phyloP scores from a whole-genome alignment of 1,284 basidiomycete genomes.

The Flammula alnicola region DNA sequence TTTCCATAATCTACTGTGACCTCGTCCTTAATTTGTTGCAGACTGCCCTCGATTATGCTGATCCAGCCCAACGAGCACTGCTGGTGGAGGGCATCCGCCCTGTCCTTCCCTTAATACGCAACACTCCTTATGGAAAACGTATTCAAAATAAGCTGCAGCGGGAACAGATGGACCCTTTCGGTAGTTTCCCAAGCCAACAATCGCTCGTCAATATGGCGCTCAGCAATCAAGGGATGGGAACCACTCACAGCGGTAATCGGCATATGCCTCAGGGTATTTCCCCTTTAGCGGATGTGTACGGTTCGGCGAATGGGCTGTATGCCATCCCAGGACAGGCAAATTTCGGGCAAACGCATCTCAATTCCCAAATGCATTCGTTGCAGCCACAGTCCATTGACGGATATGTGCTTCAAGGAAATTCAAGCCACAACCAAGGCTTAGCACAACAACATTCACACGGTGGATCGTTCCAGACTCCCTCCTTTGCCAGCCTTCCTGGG shows the following conservation, averaged over 20 bases:
- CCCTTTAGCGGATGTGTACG: slow-evolving; percentile 72
- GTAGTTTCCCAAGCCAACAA: slow-evolving; percentile 62
- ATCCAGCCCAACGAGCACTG: slow-evolving; percentile 81
- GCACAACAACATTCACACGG: slow-evolving; percentile 52
- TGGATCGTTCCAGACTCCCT: slow-evolving; percentile 57
- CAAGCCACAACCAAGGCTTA: slow-evolving; percentile 62
- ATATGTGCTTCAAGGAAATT: slow-evolving; percentile 76
- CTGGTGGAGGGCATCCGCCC: slow-evolving; percentile 96
- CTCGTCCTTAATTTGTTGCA: slow-evolving; percentile 38
- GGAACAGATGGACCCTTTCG: slow-evolving; percentile 80
- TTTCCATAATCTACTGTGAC: slow-evolving; percentile 2
- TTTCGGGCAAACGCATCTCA: slow-evolving; percentile 56
- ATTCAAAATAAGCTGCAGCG: slow-evolving; percentile 97
- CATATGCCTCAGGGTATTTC: slow-evolving; percentile 62
- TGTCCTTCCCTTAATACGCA: slow-evolving; percentile 94
- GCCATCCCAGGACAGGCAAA: slow-evolving; percentile 49
- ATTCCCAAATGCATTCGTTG: slow-evolving; percentile 59
- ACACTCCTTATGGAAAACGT: slow-evolving; percentile 97
- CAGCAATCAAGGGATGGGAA: slow-evolving; percentile 57
- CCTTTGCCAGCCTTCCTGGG: slow-evolving; percentile 56
- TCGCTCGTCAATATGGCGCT: slow-evolving; percentile 63
- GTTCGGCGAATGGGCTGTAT: slow-evolving; percentile 64
- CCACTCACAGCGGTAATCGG: slow-evolving; percentile 50
- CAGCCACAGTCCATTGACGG: slow-evolving; percentile 75
- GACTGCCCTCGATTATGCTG: slow-evolving; percentile 96